A percentile compares a stretch with the other conserved stretches of the same genome.
Evolutionary conservation across 495 filamentous ascomycete genomes (phyloP).

Genomic region (Lophiostoma macrostomum): DNA sequence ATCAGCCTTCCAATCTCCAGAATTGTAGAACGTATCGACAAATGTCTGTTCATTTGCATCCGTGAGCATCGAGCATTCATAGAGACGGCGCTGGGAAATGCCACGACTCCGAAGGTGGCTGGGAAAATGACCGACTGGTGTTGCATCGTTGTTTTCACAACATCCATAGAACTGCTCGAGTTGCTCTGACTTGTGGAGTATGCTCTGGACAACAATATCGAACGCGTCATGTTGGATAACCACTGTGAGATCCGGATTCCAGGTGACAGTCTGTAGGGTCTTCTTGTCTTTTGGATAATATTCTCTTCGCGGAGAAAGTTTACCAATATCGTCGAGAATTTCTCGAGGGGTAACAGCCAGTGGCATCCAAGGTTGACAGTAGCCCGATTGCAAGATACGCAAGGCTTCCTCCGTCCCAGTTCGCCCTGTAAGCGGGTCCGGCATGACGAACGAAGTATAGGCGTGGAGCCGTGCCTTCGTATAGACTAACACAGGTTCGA

Average conservation of each 20-base stretch:
- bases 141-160: slow-evolving; percentile 23
- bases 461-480: slow-evolving; percentile 36
- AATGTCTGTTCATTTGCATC: neutral
- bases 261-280: slow-evolving; percentile 28
- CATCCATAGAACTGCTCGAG: slow-evolving; percentile 36
- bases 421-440: slow-evolving; percentile 35
- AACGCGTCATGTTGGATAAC: slow-evolving; percentile 53
- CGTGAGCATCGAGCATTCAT: slow-evolving; percentile 7
- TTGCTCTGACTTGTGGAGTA: slow-evolving; percentile 34
- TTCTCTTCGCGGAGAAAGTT: slow-evolving; percentile 24
- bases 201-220: slow-evolving; percentile 31
- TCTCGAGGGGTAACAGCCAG: neutral
- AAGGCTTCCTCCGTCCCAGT: slow-evolving; percentile 38
- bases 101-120: slow-evolving; percentile 16
- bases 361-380: slow-evolving; percentile 33
- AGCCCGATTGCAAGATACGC: slow-evolving; percentile 26
- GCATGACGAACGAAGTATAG: slow-evolving; percentile 33
- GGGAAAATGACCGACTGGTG: neutral
- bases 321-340: slow-evolving; percentile 23
- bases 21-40: slow-evolving; percentile 1
- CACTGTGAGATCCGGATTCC: slow-evolving; percentile 40
- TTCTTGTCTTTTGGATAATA: slow-evolving; percentile 33
- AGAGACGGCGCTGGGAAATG: neutral
- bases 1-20: slow-evolving; percentile 2
- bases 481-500: slow-evolving; percentile 34